phyloP scores from a whole-genome alignment of 1,139 yeast genomes.

The Nakaseomyces kungkrabaensis region DNA sequence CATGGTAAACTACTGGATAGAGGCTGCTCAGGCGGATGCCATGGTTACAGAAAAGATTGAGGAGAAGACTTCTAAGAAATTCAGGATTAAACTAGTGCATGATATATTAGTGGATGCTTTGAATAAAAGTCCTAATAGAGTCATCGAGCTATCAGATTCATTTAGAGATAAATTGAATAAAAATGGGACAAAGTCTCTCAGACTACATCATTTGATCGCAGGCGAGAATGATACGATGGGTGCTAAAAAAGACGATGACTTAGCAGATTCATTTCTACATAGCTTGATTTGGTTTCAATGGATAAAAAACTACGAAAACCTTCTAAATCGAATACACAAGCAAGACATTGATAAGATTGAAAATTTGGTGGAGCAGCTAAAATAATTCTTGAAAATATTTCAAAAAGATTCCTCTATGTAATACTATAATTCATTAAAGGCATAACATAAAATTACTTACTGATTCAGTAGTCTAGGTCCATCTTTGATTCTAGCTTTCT shows the following conservation, averaged over 20 bases:
- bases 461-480: constrained; percentile 12
- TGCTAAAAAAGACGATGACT: constrained; percentile 46
- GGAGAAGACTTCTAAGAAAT: constrained; percentile 2
- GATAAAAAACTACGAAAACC: constrained; percentile 22
- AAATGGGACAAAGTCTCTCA: constrained; percentile 13
- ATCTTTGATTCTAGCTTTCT: constrained; percentile 10
- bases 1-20: constrained; percentile 35
- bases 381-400: too few species aligned
- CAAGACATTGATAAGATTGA: too few species aligned
- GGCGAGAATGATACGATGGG: constrained; percentile 11
- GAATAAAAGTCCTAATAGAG: constrained; percentile 8
- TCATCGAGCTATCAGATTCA: constrained; percentile 14
- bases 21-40: constrained; percentile 6
- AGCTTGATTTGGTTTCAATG: constrained; percentile 45
- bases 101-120: constrained; percentile 2
- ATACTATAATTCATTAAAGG: background rate
- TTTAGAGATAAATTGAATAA: constrained; percentile 26
- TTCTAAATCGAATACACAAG: background rate
- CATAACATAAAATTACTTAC: background rate
- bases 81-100: constrained; percentile 6
- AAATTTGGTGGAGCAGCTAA: background rate
- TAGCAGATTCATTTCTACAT: constrained; percentile 51
- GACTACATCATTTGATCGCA: constrained; percentile 9
- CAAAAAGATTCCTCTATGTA: too few species aligned
- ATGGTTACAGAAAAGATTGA: constrained; percentile 2